Conservation (phyloP, 2,329 filamentous ascomycete genomes). For the Fusarium avenaceum region DNA sequence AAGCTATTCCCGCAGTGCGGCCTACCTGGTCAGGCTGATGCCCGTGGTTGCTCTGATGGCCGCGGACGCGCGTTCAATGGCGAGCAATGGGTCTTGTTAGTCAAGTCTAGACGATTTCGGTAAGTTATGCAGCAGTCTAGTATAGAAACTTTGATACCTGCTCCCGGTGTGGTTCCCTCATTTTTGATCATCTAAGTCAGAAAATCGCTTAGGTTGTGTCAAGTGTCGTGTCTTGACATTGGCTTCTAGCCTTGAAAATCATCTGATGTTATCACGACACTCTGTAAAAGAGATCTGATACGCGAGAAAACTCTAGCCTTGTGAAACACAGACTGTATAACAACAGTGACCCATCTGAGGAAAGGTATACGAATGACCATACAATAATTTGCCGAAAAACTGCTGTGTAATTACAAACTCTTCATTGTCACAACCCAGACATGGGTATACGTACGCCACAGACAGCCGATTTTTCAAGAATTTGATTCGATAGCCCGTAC, state of each 20-base stretch:
- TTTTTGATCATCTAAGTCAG: conserved; percentile 6
- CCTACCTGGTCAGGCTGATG: conserved; percentile 6
- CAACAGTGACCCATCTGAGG: conserved; percentile 4
- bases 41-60: conserved; percentile 9
- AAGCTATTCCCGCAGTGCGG: conserved; percentile 19
- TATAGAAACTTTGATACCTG: conserved; percentile 7
- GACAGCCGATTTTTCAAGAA: conserved; percentile 20
- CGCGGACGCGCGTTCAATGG: conserved; percentile 44
- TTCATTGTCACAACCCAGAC: conserved; percentile 16
- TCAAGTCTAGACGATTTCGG: conserved; percentile 29
- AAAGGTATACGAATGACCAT: not conserved
- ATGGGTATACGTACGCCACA: conserved; percentile 34
- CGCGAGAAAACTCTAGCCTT: conserved; percentile 23
- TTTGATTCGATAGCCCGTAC: conserved; percentile 38
- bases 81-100: conserved; percentile 20
- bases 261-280: conserved; percentile 22
- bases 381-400: not conserved
- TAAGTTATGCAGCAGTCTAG: conserved; percentile 26
- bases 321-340: conserved; percentile 16
- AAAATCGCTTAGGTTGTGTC: conserved; percentile 7
- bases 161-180: conserved; percentile 4
- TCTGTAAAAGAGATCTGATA: conserved; percentile 3
- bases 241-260: conserved; percentile 3
- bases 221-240: not conserved
- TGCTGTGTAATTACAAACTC: conserved; percentile 4